Base-by-base conservation (phyloP, 2,329 filamentous ascomycete species). In the Sphaerulina musiva region DNA sequence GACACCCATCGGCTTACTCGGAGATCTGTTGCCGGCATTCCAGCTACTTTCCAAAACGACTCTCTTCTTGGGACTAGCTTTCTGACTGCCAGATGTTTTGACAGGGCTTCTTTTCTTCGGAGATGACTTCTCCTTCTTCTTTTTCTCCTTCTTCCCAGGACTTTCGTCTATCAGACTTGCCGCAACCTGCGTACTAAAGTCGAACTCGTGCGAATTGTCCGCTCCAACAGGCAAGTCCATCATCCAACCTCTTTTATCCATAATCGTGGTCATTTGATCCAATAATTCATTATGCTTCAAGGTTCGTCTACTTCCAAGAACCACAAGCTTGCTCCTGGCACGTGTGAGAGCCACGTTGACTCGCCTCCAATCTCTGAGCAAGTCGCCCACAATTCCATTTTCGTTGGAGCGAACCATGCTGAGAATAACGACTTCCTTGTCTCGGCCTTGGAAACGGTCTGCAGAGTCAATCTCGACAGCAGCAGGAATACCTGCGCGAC, bases 281-380 rank as follows among this genome's bases (percentile, higher is more conserved):
- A 98, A 77, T 72, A 97, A 84, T 62, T 90, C 87, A 61, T 88
- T 76, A 17, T 75, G 72, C 11, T 74, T 73, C n/a, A 98, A 74
- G 0, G 93, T 98, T 53, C 77, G 78, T 66, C 82, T 81, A 69
- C 88, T 95, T 8, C 93, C 93, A 0, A 98, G 72, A 10, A 98
- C 86, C 1, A 98, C 77, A 36, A 98, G 74, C 74, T 98, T 98
- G 0, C 87, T 93, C 68, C 91, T 88, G 20, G 93, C 93, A 29
- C 93, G 80, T 3, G 93, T 98, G 60, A 98, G 88, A 0, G 93
- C 93, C 3, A 98, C 93, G 64, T 98, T 98, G 68, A 98, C 90
- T 46, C 93, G 77, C 52, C 93, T 78, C 87, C 90, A 95, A 70
- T 98, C 93, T 57, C 86, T 87, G 29, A 98, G 77, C 44, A 98